phyloP scores from a whole-genome alignment of 2,329 filamentous ascomycete species.

The Fragosphaeria purpurea region DNA sequence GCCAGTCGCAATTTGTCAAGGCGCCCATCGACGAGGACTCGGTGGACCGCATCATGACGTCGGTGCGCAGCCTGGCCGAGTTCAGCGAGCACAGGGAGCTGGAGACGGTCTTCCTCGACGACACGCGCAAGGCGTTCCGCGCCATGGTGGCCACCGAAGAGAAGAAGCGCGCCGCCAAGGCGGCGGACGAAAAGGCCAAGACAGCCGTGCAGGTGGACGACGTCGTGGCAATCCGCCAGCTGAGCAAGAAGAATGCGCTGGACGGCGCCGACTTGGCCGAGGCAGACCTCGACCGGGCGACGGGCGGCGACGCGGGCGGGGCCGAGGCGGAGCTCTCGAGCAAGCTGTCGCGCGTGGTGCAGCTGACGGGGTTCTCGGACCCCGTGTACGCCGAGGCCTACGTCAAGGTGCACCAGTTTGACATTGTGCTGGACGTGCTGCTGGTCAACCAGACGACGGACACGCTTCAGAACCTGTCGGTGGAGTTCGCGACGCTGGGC shows the following conservation, averaged over 20 bases:
- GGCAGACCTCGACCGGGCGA: conserved; percentile 84
- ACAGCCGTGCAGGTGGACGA: conserved; percentile 93
- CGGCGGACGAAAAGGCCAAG: conserved; percentile 86
- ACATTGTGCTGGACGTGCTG: conserved; percentile 92
- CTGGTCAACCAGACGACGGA: conserved; percentile 96
- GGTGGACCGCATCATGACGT: conserved; percentile 97
- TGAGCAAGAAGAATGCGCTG: conserved; percentile 78
- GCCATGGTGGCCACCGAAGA: conserved; percentile 97
- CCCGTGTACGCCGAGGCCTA: conserved; percentile 98
- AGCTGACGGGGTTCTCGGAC: conserved; percentile 96
- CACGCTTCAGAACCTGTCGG: conserved; percentile 90
- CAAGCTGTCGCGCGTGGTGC: conserved; percentile 91
- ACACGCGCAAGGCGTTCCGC: conserved; percentile 90
- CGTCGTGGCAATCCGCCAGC: conserved; percentile 81
- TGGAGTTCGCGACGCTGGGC: conserved; percentile 96
- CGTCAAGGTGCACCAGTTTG: conserved; percentile 97
- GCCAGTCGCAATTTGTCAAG: conserved; percentile 98
- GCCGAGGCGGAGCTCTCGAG: conserved; percentile 73
- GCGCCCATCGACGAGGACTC: conserved; percentile 96
- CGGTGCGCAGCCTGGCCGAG: conserved; percentile 83
- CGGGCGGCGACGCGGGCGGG: conserved; percentile 68
- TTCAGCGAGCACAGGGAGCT: conserved; percentile 84
- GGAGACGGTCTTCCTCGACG: conserved; percentile 84
- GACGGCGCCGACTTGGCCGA: conserved; percentile 82
- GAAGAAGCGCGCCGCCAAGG: conserved; percentile 93